phyloP scores from a whole-genome alignment of 345 rosid species.

The Euphorbia pulcherrima region DNA sequence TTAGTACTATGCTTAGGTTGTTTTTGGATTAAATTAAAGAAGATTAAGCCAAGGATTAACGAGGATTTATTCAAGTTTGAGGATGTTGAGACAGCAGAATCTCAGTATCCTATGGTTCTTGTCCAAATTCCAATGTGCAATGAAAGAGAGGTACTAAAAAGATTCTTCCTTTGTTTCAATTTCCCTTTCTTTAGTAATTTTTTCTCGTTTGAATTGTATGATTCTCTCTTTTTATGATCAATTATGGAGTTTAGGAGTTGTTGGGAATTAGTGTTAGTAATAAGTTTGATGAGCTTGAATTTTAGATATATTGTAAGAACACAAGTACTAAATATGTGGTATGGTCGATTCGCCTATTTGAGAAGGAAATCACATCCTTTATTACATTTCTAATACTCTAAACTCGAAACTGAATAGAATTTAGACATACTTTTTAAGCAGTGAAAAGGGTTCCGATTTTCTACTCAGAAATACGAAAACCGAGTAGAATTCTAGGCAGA shows the following conservation, averaged over 20 bases:
- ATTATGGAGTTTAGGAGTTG: slow-evolving; percentile 7
- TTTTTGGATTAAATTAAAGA: slow-evolving; percentile 75
- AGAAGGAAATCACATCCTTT: too few relatives aligned
- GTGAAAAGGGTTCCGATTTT: too few relatives aligned
- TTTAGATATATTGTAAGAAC: too few relatives aligned
- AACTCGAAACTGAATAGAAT: too few relatives aligned
- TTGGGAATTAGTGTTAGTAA: neutral
- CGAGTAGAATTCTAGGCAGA: too few relatives aligned
- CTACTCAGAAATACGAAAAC: too few relatives aligned
- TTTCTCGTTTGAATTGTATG: neutral
- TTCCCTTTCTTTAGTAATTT: neutral
- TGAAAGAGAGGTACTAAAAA: slow-evolving; percentile 60
- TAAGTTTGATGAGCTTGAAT: too few relatives aligned
- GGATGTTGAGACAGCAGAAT: slow-evolving; percentile 51
- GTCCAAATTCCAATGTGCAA: slow-evolving; percentile 90
- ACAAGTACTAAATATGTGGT: too few relatives aligned
- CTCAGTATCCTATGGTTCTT: slow-evolving; percentile 71
- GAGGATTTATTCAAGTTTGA: slow-evolving; percentile 51
- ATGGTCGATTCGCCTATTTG: too few relatives aligned
- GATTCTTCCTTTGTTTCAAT: neutral
- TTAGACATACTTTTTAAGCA: too few relatives aligned
- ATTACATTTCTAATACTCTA: too few relatives aligned
- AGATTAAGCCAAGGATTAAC: slow-evolving; percentile 53
- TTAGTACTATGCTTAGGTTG: slow-evolving; percentile 69
- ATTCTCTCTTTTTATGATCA: neutral